Conservation (phyloP, 768 basidiomycete genomes). For the Pseudohyphozyma bogoriensis region DNA sequence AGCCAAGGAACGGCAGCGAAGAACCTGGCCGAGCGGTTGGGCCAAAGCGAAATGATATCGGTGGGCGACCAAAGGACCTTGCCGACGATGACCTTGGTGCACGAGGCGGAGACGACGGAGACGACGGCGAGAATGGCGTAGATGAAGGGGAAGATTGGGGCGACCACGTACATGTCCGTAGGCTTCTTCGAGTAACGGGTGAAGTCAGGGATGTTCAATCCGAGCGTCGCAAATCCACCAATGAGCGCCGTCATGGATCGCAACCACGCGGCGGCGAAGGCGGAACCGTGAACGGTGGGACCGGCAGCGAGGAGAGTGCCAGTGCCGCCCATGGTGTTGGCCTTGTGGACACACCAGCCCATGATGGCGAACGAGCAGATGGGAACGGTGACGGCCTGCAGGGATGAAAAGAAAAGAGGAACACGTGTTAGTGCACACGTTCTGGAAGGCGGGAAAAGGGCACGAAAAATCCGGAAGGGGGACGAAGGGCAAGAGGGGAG, state of each 20-base stretch:
- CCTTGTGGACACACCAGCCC: conserved; percentile 33
- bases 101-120: conserved; percentile 25
- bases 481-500: neutral
- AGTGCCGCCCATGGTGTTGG: neutral
- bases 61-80: conserved; percentile 10
- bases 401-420: too few species aligned
- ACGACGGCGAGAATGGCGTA: conserved; percentile 24
- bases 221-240: conserved; percentile 50
- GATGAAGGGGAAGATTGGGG: conserved; percentile 24
- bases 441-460: neutral
- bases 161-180: neutral
- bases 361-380: conserved; percentile 35
- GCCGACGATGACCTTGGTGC: conserved; percentile 5
- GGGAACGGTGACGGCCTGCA: conserved; percentile 33
- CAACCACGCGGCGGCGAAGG: conserved; percentile 68
- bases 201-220: conserved; percentile 12
- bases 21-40: conserved; percentile 30
- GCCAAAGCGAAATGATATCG: conserved; percentile 15
- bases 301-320: conserved; percentile 37
- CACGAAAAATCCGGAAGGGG: neutral
- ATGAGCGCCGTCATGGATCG: conserved; percentile 53
- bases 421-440: neutral
- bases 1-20: conserved; percentile 8
- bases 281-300: conserved; percentile 47
- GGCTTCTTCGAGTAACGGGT: conserved; percentile 2